A percentile compares a stretch with the other conserved stretches of the same genome.
phyloP scores from a whole-genome alignment of 2,329 filamentous ascomycete species.

The Ceratocystiopsis minuta region DNA sequence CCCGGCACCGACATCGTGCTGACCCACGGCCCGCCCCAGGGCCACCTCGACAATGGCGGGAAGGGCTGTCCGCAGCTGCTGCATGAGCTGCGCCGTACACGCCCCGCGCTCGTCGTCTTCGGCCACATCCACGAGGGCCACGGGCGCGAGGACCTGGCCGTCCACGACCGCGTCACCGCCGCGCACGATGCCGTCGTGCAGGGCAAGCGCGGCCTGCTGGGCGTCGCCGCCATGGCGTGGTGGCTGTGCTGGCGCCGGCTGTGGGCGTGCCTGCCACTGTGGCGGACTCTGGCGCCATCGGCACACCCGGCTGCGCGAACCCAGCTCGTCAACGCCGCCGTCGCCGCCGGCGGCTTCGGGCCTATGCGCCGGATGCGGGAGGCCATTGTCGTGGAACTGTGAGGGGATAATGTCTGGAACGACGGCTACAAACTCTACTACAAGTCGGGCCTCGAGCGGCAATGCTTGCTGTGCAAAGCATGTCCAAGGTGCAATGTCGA shows the following conservation, averaged over 20 bases:
- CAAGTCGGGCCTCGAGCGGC: no score
- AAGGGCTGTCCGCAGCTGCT: constrained; percentile 4
- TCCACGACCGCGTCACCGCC: background rate
- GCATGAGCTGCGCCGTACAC: background rate
- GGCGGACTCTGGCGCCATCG: background rate
- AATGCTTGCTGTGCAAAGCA: no score
- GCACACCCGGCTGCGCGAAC: background rate
- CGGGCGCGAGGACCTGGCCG: constrained; percentile 1
- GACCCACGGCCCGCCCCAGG: constrained; percentile 2
- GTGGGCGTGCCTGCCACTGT: background rate
- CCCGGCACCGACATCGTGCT: constrained; percentile 2
- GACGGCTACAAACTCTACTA: no score
- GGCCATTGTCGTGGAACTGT: no score
- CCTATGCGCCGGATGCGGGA: no score
- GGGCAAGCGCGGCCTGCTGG: background rate
- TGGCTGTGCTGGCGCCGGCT: no score
- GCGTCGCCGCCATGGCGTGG: background rate
- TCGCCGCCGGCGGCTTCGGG: background rate
- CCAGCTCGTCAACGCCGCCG: background rate
- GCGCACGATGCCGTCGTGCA: background rate
- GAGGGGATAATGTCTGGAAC: no score
- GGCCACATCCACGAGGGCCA: constrained; percentile 5
- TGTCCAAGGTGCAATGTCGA: no score
- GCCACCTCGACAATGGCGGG: background rate
- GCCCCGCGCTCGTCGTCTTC: constrained; percentile 1